Evolutionary conservation across 192 early-diverging fungal species (phyloP).

Genomic region (Rhizophagus sp.): DNA sequence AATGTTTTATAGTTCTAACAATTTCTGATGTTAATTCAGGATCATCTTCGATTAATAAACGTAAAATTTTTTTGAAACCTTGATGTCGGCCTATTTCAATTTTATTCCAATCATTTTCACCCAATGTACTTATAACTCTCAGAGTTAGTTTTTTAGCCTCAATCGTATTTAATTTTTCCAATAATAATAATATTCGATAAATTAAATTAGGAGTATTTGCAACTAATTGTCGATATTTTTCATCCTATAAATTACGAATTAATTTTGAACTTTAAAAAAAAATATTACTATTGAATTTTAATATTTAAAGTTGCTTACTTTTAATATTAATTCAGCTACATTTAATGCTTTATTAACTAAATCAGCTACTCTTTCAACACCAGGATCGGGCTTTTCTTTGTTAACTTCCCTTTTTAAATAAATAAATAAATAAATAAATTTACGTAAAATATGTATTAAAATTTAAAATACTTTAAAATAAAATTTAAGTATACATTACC

Average conservation of each 20-base stretch:
- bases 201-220: constrained; percentile 39
- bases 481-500: constrained; percentile 19
- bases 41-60: constrained; percentile 36
- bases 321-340: constrained; percentile 39
- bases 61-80: constrained; percentile 44
- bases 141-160: constrained; percentile 37
- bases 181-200: constrained; percentile 32
- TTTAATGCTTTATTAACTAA: constrained; percentile 32
- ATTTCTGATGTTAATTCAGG: constrained; percentile 39
- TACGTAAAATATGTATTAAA: not conserved
- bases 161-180: constrained; percentile 36
- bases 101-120: constrained; percentile 42
- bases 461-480: not conserved
- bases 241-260: constrained; percentile 26
- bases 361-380: not conserved
- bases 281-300: too few species aligned
- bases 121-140: constrained; percentile 38
- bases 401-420: not conserved
- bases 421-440: constrained; percentile 18
- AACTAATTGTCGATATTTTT: constrained; percentile 38
- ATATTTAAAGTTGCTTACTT: constrained; percentile 16
- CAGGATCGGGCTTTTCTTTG: not conserved
- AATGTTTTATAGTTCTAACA: constrained; percentile 40
- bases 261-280: too few species aligned
- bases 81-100: constrained; percentile 42